Conservation (phyloP, 768 basidiomycete species). For the Suillus placidus region DNA sequence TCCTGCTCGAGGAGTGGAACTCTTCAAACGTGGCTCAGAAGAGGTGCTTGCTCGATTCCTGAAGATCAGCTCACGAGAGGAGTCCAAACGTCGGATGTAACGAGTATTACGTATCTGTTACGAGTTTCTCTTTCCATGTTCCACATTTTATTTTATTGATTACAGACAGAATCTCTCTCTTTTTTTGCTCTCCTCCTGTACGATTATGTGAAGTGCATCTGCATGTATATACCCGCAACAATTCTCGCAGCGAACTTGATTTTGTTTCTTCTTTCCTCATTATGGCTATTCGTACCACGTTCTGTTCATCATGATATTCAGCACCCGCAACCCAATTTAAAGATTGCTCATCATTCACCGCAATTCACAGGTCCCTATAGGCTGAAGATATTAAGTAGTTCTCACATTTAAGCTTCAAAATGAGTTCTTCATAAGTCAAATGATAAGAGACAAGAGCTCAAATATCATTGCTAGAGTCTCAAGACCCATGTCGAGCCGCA, state of each 20-base stretch:
- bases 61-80: conserved; percentile 75
- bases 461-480: neutral
- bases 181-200: neutral
- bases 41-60: conserved; percentile 84
- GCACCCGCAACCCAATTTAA: neutral
- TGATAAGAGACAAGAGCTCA: neutral
- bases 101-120: conserved; percentile 6
- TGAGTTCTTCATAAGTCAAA: too few species aligned
- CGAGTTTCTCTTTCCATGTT: conserved; percentile 1
- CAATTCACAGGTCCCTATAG: too few species aligned
- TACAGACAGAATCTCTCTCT: neutral
- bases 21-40: conserved; percentile 87
- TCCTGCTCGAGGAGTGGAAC: conserved; percentile 80
- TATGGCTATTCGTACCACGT: neutral
- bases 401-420: too few species aligned
- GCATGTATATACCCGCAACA: conserved; percentile 2
- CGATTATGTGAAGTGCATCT: neutral
- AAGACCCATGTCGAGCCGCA: conserved; percentile 18
- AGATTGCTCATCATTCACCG: neutral
- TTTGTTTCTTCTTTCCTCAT: neutral
- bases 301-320: neutral
- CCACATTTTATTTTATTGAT: neutral
- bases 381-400: too few species aligned
- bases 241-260: neutral
- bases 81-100: conserved; percentile 36